Evolutionary conservation across 2,329 filamentous ascomycete genomes (phyloP), one percentile per base, ranked within the genome.

Genomic region (Monosporascus sp.): DNA sequence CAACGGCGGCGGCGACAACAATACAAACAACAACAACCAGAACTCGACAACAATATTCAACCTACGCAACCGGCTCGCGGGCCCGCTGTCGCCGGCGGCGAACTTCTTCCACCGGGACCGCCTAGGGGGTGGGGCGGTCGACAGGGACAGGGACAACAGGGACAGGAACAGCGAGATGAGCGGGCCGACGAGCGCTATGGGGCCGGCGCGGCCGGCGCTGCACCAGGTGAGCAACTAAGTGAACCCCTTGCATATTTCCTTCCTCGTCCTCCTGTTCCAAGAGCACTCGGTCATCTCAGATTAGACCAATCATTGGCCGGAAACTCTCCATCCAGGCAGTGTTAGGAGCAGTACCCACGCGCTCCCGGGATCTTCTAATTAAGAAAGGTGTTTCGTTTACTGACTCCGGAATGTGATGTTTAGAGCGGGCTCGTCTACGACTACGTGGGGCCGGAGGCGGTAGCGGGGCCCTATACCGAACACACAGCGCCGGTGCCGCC

Each of bases 381-480:
- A 14, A 14, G 31, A 35, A 11, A 14, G 31, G 31, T 35, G 31
- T 35, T 35, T 11, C 11, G 31, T 35, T 5, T 35, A 35, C 31
- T 35, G 11, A 35, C 31, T 14, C 11, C 11, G 11, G 31, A 35
- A 35, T 14, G 31, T 2, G 31, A 35, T 5, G 9, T 14, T 9
- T 14, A 35, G 24, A 51, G 52, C 9, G 73, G 70, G 20, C 60
- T 68, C 37, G 66, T 65, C 2, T 68, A 72, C 43, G 71, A 72
- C 47, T 79, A 79, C 60, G 72, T 72, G 51, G 76, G 76, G 3
- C 72, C 75, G 6, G 62, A 68, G 44, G 73, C 77, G 27, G 68
- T 69, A 0, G 48, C 67, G 1, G 79, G 79, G 0, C 79, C 79
- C 2, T 81, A 70, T 55, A 76, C 76, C 3, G 72, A 74, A 37